Conservation (phyloP, 768 basidiomycete species). For the Cyathus striatus region DNA sequence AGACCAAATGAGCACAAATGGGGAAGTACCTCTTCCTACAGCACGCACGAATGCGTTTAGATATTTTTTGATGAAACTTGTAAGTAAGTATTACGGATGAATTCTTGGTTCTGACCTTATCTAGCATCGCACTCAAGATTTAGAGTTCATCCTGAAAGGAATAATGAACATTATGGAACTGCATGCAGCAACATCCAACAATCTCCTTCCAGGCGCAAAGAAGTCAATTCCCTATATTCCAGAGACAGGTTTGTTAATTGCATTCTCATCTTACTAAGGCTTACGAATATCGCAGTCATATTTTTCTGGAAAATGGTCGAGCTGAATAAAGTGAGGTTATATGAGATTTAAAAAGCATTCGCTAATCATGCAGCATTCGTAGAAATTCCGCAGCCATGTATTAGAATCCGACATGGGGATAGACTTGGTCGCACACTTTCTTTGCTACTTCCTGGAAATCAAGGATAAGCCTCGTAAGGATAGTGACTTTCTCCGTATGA, state of each 20-base stretch:
- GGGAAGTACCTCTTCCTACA: conserved; percentile 50
- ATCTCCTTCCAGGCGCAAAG: conserved; percentile 79
- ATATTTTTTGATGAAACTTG: conserved; percentile 89
- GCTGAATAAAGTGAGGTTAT: conserved; percentile 76
- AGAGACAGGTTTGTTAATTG: conserved; percentile 65
- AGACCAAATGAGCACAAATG: conserved; percentile 38
- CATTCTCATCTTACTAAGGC: not conserved
- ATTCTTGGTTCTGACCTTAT: conserved; percentile 6
- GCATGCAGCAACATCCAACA: conserved; percentile 68
- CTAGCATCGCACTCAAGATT: conserved; percentile 88
- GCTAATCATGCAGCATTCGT: too few species aligned
- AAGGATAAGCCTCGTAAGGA: conserved; percentile 88
- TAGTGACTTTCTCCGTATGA: conserved; percentile 1
- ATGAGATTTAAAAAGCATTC: not conserved
- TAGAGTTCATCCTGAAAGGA: conserved; percentile 78
- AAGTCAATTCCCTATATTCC: conserved; percentile 78
- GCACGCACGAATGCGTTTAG: conserved; percentile 82
- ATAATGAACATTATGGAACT: conserved; percentile 64
- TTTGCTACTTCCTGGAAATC: conserved; percentile 80
- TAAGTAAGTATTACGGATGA: conserved; percentile 25
- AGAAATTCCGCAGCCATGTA: conserved; percentile 88
- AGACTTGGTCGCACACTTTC: conserved; percentile 72
- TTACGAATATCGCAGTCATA: conserved; percentile 48
- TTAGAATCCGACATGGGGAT: conserved; percentile 76
- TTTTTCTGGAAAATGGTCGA: conserved; percentile 92